Evolutionary conservation across 345 rosid species (phyloP).

Genomic region (Arabis hirsuta): DNA sequence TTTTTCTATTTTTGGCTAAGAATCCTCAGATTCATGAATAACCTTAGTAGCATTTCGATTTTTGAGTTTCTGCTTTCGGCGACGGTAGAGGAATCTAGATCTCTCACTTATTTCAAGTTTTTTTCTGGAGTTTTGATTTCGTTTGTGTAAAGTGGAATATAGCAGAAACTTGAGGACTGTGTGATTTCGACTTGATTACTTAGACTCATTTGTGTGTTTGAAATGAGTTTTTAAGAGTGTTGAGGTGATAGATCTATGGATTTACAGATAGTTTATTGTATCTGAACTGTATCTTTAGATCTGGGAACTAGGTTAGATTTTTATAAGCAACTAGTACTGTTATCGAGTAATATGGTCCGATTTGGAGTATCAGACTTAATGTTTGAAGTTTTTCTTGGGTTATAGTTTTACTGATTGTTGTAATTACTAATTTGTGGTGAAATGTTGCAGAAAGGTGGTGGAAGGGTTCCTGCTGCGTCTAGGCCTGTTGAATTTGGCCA

Average conservation of each 20-base stretch:
- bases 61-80: neutral
- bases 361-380: conserved; percentile 1
- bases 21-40: too few species aligned
- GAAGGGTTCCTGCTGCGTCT: conserved; percentile 64
- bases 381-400: neutral
- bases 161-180: conserved; percentile 15
- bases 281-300: conserved; percentile 22
- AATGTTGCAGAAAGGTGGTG: conserved; percentile 68
- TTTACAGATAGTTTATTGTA: neutral
- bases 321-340: neutral
- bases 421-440: neutral
- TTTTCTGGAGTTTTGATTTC: neutral
- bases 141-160: neutral
- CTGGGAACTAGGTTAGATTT: conserved; percentile 15
- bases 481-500: conserved; percentile 68
- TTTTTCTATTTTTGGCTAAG: conserved; percentile 1
- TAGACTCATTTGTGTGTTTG: neutral
- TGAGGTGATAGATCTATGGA: conserved; percentile 26
- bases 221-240: conserved; percentile 3
- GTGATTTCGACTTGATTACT: neutral
- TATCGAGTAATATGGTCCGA: neutral
- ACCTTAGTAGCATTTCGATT: neutral
- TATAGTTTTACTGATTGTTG: neutral
- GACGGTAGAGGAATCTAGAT: conserved; percentile 16
- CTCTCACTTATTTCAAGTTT: conserved; percentile 13